These are phyloP conservation scores for Cladosporium sp. DNA, from an alignment of 2,329 filamentous ascomycete genomes.

Conservation along the genomic window DNA sequence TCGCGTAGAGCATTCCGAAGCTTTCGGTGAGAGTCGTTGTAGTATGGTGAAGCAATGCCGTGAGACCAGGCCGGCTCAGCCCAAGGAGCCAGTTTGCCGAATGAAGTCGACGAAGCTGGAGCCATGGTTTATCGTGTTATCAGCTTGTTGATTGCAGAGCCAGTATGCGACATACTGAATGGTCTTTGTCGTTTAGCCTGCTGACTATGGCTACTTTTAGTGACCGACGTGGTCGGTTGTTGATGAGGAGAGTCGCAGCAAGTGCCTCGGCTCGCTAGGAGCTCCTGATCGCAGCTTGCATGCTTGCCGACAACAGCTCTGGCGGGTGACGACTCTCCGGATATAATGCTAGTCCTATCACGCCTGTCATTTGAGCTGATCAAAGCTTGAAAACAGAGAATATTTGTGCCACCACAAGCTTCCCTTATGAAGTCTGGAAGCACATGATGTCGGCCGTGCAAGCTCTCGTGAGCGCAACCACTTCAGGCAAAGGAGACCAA, in stretches of 20 bases:
- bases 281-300: not conserved
- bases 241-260: not conserved
- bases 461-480: too few relatives aligned
- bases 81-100: constrained; percentile 33
- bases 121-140: not conserved
- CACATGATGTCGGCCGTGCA: too few relatives aligned
- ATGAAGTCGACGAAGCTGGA: not conserved
- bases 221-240: not conserved
- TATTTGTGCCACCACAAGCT: too few relatives aligned
- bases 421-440: too few relatives aligned
- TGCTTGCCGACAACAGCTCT: not conserved
- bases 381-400: too few relatives aligned
- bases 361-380: too few relatives aligned
- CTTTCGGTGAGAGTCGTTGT: constrained; percentile 55
- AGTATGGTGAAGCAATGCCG: constrained; percentile 53
- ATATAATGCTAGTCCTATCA: too few relatives aligned
- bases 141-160: not conserved
- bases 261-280: constrained; percentile 3
- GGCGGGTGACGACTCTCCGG: too few relatives aligned
- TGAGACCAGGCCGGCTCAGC: constrained; percentile 43
- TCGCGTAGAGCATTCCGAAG: constrained; percentile 51
- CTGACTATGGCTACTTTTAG: not conserved
- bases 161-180: not conserved
- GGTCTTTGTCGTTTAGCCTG: not conserved
- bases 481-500: too few relatives aligned